Percentiles rank a stretch among this genome's conserved stretches.
phyloP scores from a whole-genome alignment of 1,139 yeast genomes.

The Geotrichum carabidarum region DNA sequence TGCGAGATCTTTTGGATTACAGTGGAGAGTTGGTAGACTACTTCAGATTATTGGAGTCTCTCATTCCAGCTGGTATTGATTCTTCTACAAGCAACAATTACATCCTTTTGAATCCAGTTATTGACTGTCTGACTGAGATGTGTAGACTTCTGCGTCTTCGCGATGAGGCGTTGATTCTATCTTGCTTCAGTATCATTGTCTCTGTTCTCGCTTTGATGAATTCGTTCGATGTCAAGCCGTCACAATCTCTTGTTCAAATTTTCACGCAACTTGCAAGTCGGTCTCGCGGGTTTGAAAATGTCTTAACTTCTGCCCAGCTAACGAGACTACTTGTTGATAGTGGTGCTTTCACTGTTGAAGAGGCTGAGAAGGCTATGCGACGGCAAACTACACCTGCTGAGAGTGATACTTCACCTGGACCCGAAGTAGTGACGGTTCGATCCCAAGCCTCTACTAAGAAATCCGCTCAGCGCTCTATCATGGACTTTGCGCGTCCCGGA shows the following conservation, averaged over 20 bases:
- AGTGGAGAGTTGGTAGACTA: slow-evolving; percentile 65
- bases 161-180: slow-evolving; percentile 64
- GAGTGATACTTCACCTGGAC: slow-evolving; percentile 3
- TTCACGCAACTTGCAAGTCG: slow-evolving; percentile 27
- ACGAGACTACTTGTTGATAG: slow-evolving; percentile 27
- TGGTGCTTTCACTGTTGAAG: slow-evolving; percentile 25
- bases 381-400: slow-evolving; percentile 18
- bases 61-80: slow-evolving; percentile 32
- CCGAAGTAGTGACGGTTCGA: slow-evolving; percentile 4
- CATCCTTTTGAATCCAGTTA: slow-evolving; percentile 28
- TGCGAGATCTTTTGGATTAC: slow-evolving; percentile 79
- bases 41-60: slow-evolving; percentile 50
- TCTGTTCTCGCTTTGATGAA: slow-evolving; percentile 34
- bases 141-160: slow-evolving; percentile 78
- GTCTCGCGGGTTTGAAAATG: slow-evolving; percentile 25
- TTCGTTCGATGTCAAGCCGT: slow-evolving; percentile 31
- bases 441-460: neutral
- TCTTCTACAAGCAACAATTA: slow-evolving; percentile 24
- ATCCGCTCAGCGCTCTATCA: slow-evolving; percentile 23
- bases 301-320: slow-evolving; percentile 26
- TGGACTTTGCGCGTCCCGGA: slow-evolving; percentile 23
- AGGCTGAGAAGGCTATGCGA: slow-evolving; percentile 19
- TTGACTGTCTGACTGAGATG: slow-evolving; percentile 41
- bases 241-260: slow-evolving; percentile 25
- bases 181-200: slow-evolving; percentile 69